Evolutionary conservation across 768 basidiomycete genomes (phyloP).

Genomic region (Hortiboletus flavorubellus): DNA sequence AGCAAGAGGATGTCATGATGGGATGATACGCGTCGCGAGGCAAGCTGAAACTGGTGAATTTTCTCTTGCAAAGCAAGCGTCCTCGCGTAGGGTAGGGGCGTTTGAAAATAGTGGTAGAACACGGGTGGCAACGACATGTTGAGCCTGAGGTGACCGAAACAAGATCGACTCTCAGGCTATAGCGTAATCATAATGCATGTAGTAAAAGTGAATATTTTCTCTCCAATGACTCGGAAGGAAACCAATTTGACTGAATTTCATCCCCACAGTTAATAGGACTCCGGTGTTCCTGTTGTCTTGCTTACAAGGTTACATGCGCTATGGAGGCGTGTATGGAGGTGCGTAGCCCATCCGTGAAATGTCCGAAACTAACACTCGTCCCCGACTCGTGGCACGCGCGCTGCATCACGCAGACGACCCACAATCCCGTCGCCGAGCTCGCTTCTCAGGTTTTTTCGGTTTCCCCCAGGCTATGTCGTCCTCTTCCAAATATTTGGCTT

Average conservation of each 20-base stretch:
- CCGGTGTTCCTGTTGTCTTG: no score
- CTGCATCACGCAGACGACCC: not conserved
- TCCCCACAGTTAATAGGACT: no score
- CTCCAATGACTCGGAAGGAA: not conserved
- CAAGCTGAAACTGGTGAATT: slow-evolving; percentile 64
- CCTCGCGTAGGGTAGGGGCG: slow-evolving; percentile 73
- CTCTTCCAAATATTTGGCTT: slow-evolving; percentile 26
- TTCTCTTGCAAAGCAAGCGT: slow-evolving; percentile 69
- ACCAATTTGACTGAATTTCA: not conserved
- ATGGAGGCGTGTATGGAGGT: no score
- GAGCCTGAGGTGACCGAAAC: not conserved
- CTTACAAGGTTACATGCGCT: no score
- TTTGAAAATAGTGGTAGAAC: slow-evolving; percentile 71
- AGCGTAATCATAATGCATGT: not conserved
- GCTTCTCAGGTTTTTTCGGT: slow-evolving; percentile 9
- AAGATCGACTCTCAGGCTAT: not conserved
- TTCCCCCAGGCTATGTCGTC: slow-evolving; percentile 29
- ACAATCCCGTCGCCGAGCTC: not conserved
- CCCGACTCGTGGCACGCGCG: not conserved
- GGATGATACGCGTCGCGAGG: slow-evolving; percentile 44
- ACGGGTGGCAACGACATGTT: slow-evolving; percentile 52
- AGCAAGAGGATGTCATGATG: slow-evolving; percentile 68
- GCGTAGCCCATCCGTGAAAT: no score
- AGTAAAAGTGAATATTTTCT: not conserved
- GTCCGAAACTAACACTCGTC: not conserved